phyloP scores from a whole-genome alignment of 2,329 filamentous ascomycete genomes.

The Talaromyces piceae region DNA sequence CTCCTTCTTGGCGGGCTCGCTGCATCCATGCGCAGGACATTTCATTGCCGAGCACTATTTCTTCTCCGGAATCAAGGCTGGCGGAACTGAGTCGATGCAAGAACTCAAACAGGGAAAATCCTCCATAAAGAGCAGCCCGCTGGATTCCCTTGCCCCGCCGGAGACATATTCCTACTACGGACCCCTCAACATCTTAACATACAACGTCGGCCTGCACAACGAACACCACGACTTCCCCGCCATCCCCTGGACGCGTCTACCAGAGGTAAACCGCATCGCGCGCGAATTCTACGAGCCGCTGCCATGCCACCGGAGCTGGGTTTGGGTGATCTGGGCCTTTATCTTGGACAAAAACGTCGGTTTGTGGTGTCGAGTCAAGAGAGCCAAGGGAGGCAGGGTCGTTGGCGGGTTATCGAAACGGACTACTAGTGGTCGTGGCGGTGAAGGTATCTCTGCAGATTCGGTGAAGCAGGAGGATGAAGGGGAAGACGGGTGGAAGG shows the following conservation, averaged over 20 bases:
- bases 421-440: conserved; percentile 31
- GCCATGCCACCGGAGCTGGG: conserved; percentile 84
- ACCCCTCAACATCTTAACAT: conserved; percentile 80
- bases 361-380: conserved; percentile 86
- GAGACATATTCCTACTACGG: conserved; percentile 99
- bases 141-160: conserved; percentile 61
- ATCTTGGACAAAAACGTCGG: conserved; percentile 85
- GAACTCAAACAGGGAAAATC: conserved; percentile 39
- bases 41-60: conserved; percentile 98
- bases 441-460: conserved; percentile 35
- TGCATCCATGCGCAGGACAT: conserved; percentile 92
- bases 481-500: conserved; percentile 54
- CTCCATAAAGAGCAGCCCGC: conserved; percentile 27
- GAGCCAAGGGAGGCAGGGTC: conserved; percentile 65
- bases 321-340: conserved; percentile 90
- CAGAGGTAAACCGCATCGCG: conserved; percentile 68
- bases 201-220: conserved; percentile 97
- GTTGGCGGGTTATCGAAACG: conserved; percentile 38
- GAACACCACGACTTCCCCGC: conserved; percentile 99
- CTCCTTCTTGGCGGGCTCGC: conserved; percentile 85
- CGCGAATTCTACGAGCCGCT: conserved; percentile 86
- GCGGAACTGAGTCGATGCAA: conserved; percentile 44
- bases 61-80: conserved; percentile 38
- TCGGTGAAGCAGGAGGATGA: conserved; percentile 37
- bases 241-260: conserved; percentile 85